These are phyloP conservation scores for Aspergillus clavatus DNA, from an alignment of 2,329 filamentous ascomycete species.

Conservation along the genomic window DNA sequence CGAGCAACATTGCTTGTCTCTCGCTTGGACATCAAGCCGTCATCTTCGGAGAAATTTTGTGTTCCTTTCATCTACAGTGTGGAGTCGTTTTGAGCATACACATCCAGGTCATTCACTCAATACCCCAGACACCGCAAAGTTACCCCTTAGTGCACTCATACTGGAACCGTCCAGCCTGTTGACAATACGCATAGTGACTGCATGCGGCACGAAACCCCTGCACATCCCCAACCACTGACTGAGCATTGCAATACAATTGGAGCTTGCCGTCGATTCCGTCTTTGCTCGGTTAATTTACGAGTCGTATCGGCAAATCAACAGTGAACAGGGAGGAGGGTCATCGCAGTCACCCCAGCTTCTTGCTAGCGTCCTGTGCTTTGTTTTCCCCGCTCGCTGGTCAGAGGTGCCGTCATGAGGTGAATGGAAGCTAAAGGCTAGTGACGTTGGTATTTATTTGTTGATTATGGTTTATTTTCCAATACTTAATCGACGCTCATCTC, in stretches of 20 bases:
- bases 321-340: conserved; percentile 9
- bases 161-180: neutral
- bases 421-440: neutral
- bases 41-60: neutral
- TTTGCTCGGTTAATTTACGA: conserved; percentile 15
- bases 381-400: conserved; percentile 16
- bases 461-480: conserved; percentile 16
- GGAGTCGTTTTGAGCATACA: no score
- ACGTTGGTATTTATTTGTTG: conserved; percentile 10
- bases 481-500: conserved; percentile 10
- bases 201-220: neutral
- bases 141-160: neutral
- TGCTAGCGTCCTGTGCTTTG: conserved; percentile 10
- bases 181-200: neutral
- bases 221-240: neutral
- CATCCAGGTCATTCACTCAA: no score
- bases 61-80: neutral
- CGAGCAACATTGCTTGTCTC: neutral
- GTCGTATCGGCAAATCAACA: conserved; percentile 15
- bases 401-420: conserved; percentile 18
- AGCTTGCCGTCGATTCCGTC: conserved; percentile 16
- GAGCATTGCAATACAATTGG: conserved; percentile 3
- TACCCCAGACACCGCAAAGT: no score
- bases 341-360: conserved; percentile 16
- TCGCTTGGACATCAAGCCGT: neutral